phyloP scores from a whole-genome alignment of 208 protist genomes.

The Trypanosoma avium region DNA sequence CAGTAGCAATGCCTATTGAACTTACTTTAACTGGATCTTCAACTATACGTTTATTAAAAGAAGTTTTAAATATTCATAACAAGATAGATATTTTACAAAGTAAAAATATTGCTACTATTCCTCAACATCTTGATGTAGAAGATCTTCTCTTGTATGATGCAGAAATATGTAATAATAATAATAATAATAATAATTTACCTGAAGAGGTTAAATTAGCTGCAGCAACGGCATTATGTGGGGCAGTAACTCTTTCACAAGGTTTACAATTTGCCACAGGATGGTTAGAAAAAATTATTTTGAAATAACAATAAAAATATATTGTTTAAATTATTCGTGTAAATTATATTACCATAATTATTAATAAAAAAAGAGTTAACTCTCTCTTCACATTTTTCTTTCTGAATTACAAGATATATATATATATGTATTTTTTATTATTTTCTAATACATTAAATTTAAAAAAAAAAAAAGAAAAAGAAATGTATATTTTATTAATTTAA shows the following conservation, averaged over 20 bases:
- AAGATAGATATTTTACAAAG: constrained; percentile 25
- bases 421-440: too few species aligned
- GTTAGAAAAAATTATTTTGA: constrained; percentile 22
- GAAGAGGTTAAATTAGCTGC: constrained; percentile 64
- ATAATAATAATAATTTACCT: constrained; percentile 21
- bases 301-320: constrained; percentile 1
- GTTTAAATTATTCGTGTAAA: too few species aligned
- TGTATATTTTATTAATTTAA: too few species aligned
- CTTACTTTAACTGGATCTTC: constrained; percentile 45
- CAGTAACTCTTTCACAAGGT: constrained; percentile 41
- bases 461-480: not conserved
- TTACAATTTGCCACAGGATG: constrained; percentile 27
- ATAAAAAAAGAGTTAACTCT: too few species aligned
- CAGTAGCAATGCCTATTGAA: constrained; percentile 76
- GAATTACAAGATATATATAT: too few species aligned
- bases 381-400: too few species aligned
- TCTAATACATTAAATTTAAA: too few species aligned
- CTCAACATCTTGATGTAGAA: constrained; percentile 27
- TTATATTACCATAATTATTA: too few species aligned
- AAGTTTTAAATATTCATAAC: constrained; percentile 30
- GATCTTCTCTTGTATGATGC: constrained; percentile 46
- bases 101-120: constrained; percentile 23
- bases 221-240: constrained; percentile 63
- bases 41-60: constrained; percentile 46
- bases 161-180: constrained; percentile 4